Percentiles rank a stretch among this genome's conserved stretches.
Conservation (phyloP, 179 eudicot genomes). For the Drosera spatulata region DNA sequence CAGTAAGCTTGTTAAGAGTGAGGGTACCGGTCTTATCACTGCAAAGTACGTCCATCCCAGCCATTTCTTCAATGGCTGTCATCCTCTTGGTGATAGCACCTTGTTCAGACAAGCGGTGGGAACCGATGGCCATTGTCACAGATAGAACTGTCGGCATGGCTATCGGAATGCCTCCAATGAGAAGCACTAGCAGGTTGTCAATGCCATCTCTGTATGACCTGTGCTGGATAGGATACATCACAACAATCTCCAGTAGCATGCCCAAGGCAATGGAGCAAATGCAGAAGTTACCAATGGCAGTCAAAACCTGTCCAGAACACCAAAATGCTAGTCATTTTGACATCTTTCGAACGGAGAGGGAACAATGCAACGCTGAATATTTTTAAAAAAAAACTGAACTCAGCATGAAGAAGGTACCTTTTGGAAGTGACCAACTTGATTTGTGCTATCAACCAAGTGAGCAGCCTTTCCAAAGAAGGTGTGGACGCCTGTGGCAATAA, state of each 20-base stretch:
- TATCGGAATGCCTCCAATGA: slow-evolving; percentile 87
- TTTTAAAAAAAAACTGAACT: neutral
- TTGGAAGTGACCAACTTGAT: slow-evolving; percentile 82
- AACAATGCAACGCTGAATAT: too few relatives aligned
- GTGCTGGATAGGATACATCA: slow-evolving; percentile 70
- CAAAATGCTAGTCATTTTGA: slow-evolving; percentile 26
- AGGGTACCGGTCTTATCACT: too few relatives aligned
- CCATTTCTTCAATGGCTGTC: slow-evolving; percentile 64
- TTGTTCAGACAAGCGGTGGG: slow-evolving; percentile 70
- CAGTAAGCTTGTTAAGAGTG: slow-evolving; percentile 11
- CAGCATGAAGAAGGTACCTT: slow-evolving; percentile 22
- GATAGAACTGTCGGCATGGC: slow-evolving; percentile 96
- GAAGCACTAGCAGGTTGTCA: slow-evolving; percentile 18
- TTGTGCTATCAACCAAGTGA: slow-evolving; percentile 79
- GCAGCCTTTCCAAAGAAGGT: slow-evolving; percentile 97
- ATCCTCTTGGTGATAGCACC: slow-evolving; percentile 94
- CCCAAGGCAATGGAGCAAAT: slow-evolving; percentile 73
- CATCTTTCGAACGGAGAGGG: neutral
- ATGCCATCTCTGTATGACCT: slow-evolving; percentile 73
- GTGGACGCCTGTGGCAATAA: slow-evolving; percentile 84
- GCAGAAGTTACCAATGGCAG: slow-evolving; percentile 86
- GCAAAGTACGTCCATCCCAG: too few relatives aligned
- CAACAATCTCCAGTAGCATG: slow-evolving; percentile 56
- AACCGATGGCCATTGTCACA: slow-evolving; percentile 94
- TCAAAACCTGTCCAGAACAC: slow-evolving; percentile 40